Evolutionary conservation across 2,329 filamentous ascomycete genomes (phyloP), one percentile per base, ranked within the genome.

Genomic region (Diaporthe humulicola): DNA sequence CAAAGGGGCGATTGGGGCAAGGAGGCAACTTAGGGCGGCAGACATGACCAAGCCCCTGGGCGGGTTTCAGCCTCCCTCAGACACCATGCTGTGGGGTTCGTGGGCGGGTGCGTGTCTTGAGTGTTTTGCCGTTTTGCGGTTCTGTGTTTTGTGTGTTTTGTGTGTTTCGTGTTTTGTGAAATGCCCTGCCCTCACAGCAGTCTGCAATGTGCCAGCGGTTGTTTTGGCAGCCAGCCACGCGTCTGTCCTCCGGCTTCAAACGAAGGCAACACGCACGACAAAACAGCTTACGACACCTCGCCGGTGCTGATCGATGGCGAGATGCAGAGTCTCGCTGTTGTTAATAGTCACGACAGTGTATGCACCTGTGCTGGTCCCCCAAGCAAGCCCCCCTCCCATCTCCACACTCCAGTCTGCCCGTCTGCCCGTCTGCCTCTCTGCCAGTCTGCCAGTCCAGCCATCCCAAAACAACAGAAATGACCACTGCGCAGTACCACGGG

Each of bases 41-140:
- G 61, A 50, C 61, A 48, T 36, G 10, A 48, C 61, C 61, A 66
- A 66, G 61, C 42, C 61, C 42, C 61, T 66, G 42, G 61, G 61
- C 61, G 61, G 61, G 61, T 66, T 66, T 66, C 61, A 66, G 61
- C 61, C 61, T 50, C 28, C 58, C 58, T 64, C 60, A 66, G 42
- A 66, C 61, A 48, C 28, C 61, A 48, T 48, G 42, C 61, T 66
- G 61, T 50, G 61, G 61, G 61, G 61, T 50, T 28, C 19, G 6
- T 22, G 17, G 28, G 28, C 17, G 30, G 25, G 36, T 28, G 28
- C 30, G 42, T n/a, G n/a, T n/a, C n/a, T n/a, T n/a, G n/a, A 1
- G 56, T 38, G 19, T 60, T 60, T 22, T 38, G 56, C 25, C 12
- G 50, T 28, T 54, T 15, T 54, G 50, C n/a, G 25, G 56, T 60